phyloP scores from a whole-genome alignment of 192 early-diverging fungal species.

The Nowakowskiella sp. region DNA sequence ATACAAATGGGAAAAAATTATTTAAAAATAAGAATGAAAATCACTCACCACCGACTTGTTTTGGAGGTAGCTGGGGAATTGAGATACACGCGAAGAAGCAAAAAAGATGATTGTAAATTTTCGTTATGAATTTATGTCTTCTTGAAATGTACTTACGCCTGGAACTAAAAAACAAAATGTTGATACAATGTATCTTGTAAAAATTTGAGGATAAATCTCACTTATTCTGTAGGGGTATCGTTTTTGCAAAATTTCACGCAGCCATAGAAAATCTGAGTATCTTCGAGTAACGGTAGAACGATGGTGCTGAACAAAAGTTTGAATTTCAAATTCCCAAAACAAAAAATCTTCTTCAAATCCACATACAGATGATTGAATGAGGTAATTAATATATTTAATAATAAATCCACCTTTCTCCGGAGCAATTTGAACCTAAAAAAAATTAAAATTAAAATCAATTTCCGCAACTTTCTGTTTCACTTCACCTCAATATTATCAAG shows the following conservation, averaged over 20 bases:
- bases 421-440: conserved; percentile 37
- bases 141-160: conserved; percentile 12
- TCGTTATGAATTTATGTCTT: background rate
- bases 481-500: conserved; percentile 46
- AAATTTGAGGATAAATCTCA: conserved; percentile 7
- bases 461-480: conserved; percentile 44
- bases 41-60: conserved; percentile 66
- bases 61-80: conserved; percentile 83
- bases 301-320: conserved; percentile 26
- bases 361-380: conserved; percentile 61
- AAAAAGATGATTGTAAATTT: background rate
- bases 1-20: background rate
- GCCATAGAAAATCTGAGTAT: conserved; percentile 89
- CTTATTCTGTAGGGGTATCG: conserved; percentile 72
- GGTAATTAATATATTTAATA: conserved; percentile 85
- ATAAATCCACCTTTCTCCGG: conserved; percentile 52
- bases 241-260: conserved; percentile 66
- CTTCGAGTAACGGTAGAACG: conserved; percentile 59
- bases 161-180: conserved; percentile 20
- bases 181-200: background rate
- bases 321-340: background rate
- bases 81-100: no score
- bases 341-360: conserved; percentile 5
- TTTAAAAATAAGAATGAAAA: background rate
- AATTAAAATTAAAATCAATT: conserved; percentile 18